These are phyloP conservation scores for Skeletonema marinoi DNA, from an alignment of 108 stramenopile species.

Conservation along the genomic window DNA sequence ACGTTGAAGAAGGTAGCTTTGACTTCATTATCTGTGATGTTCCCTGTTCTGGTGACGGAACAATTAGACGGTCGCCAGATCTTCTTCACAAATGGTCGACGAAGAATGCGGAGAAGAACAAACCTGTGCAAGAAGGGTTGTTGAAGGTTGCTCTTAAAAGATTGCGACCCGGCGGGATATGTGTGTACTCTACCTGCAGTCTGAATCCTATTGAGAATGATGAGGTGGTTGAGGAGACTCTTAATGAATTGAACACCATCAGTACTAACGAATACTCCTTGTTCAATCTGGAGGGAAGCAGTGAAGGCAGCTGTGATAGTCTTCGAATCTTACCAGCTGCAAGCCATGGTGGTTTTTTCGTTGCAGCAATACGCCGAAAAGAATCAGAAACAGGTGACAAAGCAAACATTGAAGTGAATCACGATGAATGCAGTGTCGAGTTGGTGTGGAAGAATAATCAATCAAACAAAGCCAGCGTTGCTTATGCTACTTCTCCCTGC, in stretches of 20 bases:
- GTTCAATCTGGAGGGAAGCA: not conserved
- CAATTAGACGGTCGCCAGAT: constrained; percentile 20
- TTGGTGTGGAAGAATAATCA: not conserved
- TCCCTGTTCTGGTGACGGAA: constrained; percentile 19
- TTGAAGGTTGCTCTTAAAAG: constrained; percentile 21
- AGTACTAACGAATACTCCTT: constrained; percentile 2
- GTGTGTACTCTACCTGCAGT: constrained; percentile 37
- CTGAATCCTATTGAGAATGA: constrained; percentile 43
- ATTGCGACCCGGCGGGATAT: constrained; percentile 17
- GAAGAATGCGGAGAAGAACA: constrained; percentile 17
- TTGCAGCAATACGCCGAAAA: constrained; percentile 7
- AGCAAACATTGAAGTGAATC: not conserved
- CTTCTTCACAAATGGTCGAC: constrained; percentile 12
- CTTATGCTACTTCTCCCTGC: constrained; percentile 9
- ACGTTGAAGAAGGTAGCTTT: constrained; percentile 7
- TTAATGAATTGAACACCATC: constrained; percentile 17
- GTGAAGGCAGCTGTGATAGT: not conserved
- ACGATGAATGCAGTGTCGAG: not conserved
- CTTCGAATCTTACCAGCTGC: constrained; percentile 18
- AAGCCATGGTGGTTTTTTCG: constrained; percentile 29
- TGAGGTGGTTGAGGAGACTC: constrained; percentile 14
- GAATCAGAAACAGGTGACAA: not conserved
- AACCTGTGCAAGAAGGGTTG: constrained; percentile 13
- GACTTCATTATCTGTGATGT: constrained; percentile 26
- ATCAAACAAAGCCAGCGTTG: not conserved